These are phyloP conservation scores for Rhodocollybia butyracea DNA, from an alignment of 768 basidiomycete genomes.

Conservation along the genomic window DNA sequence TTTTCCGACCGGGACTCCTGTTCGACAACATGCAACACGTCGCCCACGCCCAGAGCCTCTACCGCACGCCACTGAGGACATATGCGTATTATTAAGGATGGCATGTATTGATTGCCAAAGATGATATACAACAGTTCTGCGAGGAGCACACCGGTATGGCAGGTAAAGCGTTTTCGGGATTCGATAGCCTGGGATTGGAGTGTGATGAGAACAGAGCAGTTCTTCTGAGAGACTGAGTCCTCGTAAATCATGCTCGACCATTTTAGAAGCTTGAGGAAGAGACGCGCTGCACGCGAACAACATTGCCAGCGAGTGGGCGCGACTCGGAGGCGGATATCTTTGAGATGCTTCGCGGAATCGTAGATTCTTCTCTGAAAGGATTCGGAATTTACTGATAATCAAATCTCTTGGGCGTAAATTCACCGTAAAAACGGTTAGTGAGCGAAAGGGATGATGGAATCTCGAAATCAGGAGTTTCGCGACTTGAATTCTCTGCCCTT, in stretches of 20 bases:
- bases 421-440: too few species aligned
- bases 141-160: slow-evolving; percentile 58
- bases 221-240: slow-evolving; percentile 46
- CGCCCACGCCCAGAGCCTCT: slow-evolving; percentile 42
- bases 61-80: slow-evolving; percentile 59
- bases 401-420: slow-evolving; percentile 47
- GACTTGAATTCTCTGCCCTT: too few species aligned
- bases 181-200: slow-evolving; percentile 37
- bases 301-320: slow-evolving; percentile 74
- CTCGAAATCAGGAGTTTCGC: too few species aligned
- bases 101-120: slow-evolving; percentile 39
- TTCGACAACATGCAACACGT: slow-evolving; percentile 45
- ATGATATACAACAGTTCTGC: slow-evolving; percentile 63
- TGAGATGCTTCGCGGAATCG: slow-evolving; percentile 60
- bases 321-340: slow-evolving; percentile 63
- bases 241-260: slow-evolving; percentile 57
- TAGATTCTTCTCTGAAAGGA: slow-evolving; percentile 61
- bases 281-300: slow-evolving; percentile 69
- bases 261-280: slow-evolving; percentile 58
- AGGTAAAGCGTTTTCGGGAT: slow-evolving; percentile 8
- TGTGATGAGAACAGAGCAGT: slow-evolving; percentile 41
- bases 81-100: slow-evolving; percentile 51
- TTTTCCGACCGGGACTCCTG: slow-evolving; percentile 47
- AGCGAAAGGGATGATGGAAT: too few species aligned
- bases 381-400: slow-evolving; percentile 40